Base-by-base conservation (phyloP, 2,329 filamentous ascomycete species). In the Ploettnerulaceae sp. region DNA sequence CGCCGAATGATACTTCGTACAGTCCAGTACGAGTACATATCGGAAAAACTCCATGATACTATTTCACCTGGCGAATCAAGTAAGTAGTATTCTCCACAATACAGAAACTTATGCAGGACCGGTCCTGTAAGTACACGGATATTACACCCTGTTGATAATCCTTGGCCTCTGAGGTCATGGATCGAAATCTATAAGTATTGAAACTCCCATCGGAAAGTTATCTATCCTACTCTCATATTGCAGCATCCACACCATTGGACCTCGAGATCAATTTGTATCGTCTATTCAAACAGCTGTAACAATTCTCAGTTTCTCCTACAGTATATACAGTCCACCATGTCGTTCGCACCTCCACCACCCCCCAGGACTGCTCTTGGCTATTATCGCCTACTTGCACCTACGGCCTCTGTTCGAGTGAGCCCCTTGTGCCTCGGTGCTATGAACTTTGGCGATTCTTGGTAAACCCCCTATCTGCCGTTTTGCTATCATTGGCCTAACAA, bases 371-470 rank as follows among this genome's bases (percentile, higher is more conserved):
- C 78, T 45, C 66, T 87, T 53, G 80, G 71, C 49, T 74, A 79
- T 43, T 84, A 86, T 57, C 79, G 82, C 5, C 65, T 87, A 35
- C 73, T 88, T 9, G 77, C 82, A 1, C 81, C 82, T 7, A 77
- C 73, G 0, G 83, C 84, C 2, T 73, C 75, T 0, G 71, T 87
- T 17, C 71, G 80, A 24, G 82, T 86, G n/a, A 82, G 78, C 52
- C 82, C 82, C 4, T 63, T 87, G 0, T 79, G 75, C 33, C 71
- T 88, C 2, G 83, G 81, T 8, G 70, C 70, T 42, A 83, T 84
- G 79, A 80, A 75, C 64, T 79, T 85, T 65, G 81, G 81, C 34
- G 66, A 77, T 46, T 67, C 71, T 25, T 82, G 73, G 70, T 64
- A 56, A 64, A 38, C 37, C 18, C 9, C 12, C 7, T 7, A 15